These are phyloP conservation scores for Magnusiomyces magnusii DNA, from an alignment of 1,139 yeast genomes.

Conservation along the genomic window DNA sequence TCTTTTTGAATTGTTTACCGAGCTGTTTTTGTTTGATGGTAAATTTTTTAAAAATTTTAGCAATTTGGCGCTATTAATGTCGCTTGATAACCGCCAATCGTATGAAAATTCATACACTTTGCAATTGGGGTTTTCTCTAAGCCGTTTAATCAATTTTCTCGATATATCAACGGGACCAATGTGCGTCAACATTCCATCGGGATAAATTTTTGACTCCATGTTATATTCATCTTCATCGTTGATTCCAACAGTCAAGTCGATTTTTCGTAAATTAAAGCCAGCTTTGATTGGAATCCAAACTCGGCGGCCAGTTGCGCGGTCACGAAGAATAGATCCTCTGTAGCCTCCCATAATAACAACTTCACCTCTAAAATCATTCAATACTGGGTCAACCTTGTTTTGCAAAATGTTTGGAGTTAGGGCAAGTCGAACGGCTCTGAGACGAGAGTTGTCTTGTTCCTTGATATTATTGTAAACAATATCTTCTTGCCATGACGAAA, in stretches of 20 bases:
- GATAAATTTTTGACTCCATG: constrained; percentile 43
- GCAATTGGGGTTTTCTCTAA: constrained; percentile 52
- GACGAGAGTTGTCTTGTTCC: constrained; percentile 57
- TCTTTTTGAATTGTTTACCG: constrained; percentile 23
- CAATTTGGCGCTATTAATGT: constrained; percentile 45
- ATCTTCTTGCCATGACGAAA: constrained; percentile 60
- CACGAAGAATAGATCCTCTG: constrained; percentile 75
- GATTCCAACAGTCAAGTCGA: constrained; percentile 68
- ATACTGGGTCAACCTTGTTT: constrained; percentile 22
- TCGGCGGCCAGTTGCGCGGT: constrained; percentile 52
- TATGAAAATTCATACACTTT: constrained; percentile 72
- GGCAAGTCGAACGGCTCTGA: constrained; percentile 60
- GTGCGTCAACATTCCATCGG: constrained; percentile 74
- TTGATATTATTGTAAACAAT: constrained; percentile 46
- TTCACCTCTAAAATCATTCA: constrained; percentile 52
- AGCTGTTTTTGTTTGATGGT: constrained; percentile 32
- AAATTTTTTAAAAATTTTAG: constrained; percentile 41
- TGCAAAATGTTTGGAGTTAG: constrained; percentile 45
- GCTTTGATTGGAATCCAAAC: constrained; percentile 88
- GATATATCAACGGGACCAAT: constrained; percentile 86
- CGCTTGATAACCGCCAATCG: constrained; percentile 82
- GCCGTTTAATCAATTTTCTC: constrained; percentile 47
- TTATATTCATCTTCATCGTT: constrained; percentile 53
- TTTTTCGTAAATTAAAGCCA: constrained; percentile 64
- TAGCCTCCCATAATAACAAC: constrained; percentile 80